These are phyloP conservation scores for Tricholoma flavovirens DNA, from an alignment of 768 basidiomycete species.

Conservation along the genomic window DNA sequence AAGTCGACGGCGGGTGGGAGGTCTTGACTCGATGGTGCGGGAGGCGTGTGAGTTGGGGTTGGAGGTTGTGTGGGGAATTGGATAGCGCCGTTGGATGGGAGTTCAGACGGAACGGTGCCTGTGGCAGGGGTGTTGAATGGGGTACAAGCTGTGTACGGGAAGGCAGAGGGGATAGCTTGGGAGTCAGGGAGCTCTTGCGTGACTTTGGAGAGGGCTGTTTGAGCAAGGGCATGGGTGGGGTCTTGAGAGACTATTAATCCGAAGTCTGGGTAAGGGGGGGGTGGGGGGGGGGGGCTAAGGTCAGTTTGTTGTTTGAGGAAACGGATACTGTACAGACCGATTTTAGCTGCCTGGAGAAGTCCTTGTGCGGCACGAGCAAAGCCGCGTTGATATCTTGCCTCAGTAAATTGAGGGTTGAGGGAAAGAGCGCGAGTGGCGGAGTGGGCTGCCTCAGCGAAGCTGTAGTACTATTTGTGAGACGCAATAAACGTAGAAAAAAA, in stretches of 20 bases:
- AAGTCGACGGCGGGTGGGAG: constrained; percentile 22
- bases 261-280: constrained; percentile 23
- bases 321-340: constrained; percentile 15
- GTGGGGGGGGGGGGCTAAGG: not conserved
- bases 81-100: not conserved
- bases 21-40: constrained; percentile 6
- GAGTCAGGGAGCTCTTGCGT: not conserved
- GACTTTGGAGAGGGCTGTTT: constrained; percentile 17
- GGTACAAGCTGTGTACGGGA: not conserved
- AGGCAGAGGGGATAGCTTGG: not conserved
- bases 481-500: not conserved
- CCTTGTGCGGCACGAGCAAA: constrained; percentile 18
- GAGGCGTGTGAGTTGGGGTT: not conserved
- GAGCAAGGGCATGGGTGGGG: constrained; percentile 22
- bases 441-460: constrained; percentile 16
- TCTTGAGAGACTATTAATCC: constrained; percentile 28
- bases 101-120: not conserved
- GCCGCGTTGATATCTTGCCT: constrained; percentile 16
- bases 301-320: not conserved
- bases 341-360: constrained; percentile 18
- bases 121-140: not conserved
- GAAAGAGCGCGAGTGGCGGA: constrained; percentile 19
- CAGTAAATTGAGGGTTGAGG: constrained; percentile 15
- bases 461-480: not conserved
- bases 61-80: constrained; percentile 1